These are phyloP conservation scores for Cyclotella distinguenda DNA, from an alignment of 108 stramenopile species.

Conservation along the genomic window DNA sequence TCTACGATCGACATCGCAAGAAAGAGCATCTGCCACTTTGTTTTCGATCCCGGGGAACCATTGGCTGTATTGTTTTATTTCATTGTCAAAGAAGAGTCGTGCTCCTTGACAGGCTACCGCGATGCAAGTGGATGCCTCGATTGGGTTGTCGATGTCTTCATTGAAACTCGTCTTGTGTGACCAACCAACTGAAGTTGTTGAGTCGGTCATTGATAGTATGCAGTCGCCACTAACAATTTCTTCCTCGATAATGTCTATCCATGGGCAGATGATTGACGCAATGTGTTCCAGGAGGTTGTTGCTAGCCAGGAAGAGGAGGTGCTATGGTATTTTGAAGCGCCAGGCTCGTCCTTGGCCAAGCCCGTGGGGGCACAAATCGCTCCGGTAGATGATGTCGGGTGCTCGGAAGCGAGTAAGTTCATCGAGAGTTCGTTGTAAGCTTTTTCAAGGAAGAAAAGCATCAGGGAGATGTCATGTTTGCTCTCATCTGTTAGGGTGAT, in stretches of 20 bases:
- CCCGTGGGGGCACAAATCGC: slow-evolving; percentile 24
- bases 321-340: slow-evolving; percentile 9
- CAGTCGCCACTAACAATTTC: too few species aligned
- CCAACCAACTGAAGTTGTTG: too few species aligned
- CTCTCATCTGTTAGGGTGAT: not conserved
- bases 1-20: too few species aligned
- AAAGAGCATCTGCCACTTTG: too few species aligned
- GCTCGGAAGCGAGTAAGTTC: slow-evolving; percentile 7
- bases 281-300: slow-evolving; percentile 32
- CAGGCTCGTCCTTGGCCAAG: slow-evolving; percentile 25
- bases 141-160: too few species aligned
- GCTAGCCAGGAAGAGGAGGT: slow-evolving; percentile 16
- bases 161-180: too few species aligned
- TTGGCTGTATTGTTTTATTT: too few species aligned
- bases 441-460: not conserved
- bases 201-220: too few species aligned
- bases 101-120: too few species aligned
- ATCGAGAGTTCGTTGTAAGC: slow-evolving; percentile 7
- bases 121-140: too few species aligned
- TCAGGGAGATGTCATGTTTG: not conserved
- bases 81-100: too few species aligned
- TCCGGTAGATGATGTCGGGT: slow-evolving; percentile 11
- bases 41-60: too few species aligned
- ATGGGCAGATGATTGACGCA: not conserved
- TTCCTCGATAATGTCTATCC: not conserved